phyloP scores from a whole-genome alignment of 768 basidiomycete genomes.

The Sutorius australiensis region DNA sequence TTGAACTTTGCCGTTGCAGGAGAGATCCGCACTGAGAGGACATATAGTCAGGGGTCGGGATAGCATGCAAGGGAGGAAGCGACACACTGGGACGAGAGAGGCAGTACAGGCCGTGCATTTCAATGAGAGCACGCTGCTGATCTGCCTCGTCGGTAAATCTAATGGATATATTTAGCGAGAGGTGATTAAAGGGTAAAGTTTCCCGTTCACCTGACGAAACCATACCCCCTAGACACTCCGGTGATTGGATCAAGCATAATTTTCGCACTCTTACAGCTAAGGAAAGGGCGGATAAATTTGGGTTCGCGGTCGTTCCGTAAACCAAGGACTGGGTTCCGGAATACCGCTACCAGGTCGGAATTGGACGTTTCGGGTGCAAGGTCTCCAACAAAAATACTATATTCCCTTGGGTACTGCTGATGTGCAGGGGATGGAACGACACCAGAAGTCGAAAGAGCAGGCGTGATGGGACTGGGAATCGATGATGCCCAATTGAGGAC shows the following conservation, averaged over 20 bases:
- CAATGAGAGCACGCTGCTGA: constrained; percentile 83
- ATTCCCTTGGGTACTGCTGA: constrained; percentile 76
- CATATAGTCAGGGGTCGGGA: constrained; percentile 26
- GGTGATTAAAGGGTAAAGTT: constrained; percentile 5
- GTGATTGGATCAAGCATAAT: constrained; percentile 92
- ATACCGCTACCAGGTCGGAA: constrained; percentile 91
- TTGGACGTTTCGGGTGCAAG: constrained; percentile 91
- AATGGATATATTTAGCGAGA: constrained; percentile 4
- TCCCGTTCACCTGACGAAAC: constrained; percentile 74
- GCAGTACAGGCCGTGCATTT: constrained; percentile 91
- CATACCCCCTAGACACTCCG: constrained; percentile 86
- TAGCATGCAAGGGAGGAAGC: neutral
- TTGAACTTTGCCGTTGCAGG: constrained; percentile 88
- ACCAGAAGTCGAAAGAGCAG: constrained; percentile 29
- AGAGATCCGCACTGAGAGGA: constrained; percentile 75
- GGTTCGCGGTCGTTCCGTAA: constrained; percentile 83
- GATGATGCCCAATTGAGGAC: constrained; percentile 73
- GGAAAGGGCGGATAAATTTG: constrained; percentile 83
- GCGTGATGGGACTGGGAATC: constrained; percentile 34
- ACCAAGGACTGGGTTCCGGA: constrained; percentile 85
- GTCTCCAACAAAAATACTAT: constrained; percentile 93
- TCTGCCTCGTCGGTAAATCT: constrained; percentile 88
- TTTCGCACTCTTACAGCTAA: constrained; percentile 92
- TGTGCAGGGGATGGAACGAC: constrained; percentile 30
- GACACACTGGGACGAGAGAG: constrained; percentile 81